Base-by-base conservation (phyloP, 2,329 filamentous ascomycete genomes). In the Biscogniauxia sp. region DNA sequence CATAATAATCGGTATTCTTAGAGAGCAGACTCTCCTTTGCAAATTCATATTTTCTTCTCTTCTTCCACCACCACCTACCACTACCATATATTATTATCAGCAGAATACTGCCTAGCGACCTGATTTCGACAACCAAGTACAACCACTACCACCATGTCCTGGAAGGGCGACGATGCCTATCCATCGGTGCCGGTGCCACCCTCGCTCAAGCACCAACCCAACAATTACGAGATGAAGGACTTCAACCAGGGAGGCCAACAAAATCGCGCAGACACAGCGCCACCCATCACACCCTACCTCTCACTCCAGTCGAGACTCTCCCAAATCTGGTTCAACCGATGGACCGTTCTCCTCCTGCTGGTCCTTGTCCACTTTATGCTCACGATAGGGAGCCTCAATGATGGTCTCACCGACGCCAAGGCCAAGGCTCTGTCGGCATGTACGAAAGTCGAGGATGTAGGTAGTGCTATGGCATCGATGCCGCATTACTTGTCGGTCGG, bases 401-500 rank as follows among this genome's bases (percentile, higher is more conserved):
- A 86, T 68, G 88, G 93, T 72, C 85, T 98, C 65, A 85, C 77
- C 57, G 87, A 88, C 59, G 94, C 95, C 54, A 89, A 92, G 74
- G 76, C 80, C 59, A 88, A 97, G 80, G 94, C 95, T 23, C 84
- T 97, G 57, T 89, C 91, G 56, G 93, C 94, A 65, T 99, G 95
- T 76, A 92, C 88, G 60, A 90, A 91, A 74, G 94, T 98, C 54
- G 94, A 99, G 79, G 92, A 92, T 67, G 86, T 96, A 68, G 95
- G 94, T 64, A 97, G 93, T 74, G 85, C 92, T 62, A 94, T 99
- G 92, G 95, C 94, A 49, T 98, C 95, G 45, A 97, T 98, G 93
- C 95, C 95, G 60, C 90, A 97, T 76, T 98, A 97, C 78, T 88
- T 98, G 73, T 91, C 93, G 1, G 81, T 84, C 56, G 95, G 95